Conservation (phyloP, 1,284 basidiomycete species). For the Rhodotorula sp. region DNA sequence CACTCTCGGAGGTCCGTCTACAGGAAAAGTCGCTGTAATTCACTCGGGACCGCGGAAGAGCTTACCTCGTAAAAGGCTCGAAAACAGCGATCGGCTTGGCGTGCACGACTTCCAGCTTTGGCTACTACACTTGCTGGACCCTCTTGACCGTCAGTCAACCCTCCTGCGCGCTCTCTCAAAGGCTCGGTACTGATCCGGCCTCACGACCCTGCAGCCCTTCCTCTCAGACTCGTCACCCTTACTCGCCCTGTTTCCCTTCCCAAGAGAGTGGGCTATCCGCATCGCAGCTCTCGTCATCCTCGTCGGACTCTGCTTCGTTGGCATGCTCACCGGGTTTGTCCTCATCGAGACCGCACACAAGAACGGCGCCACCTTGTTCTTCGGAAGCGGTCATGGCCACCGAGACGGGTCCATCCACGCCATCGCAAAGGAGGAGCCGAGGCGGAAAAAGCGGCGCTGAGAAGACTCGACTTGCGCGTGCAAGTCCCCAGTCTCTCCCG, state of each 20-base stretch:
- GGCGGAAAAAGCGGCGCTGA: too few species aligned
- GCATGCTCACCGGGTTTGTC: constrained; percentile 13
- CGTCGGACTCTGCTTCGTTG: constrained; percentile 19
- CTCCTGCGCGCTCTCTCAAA: too few species aligned
- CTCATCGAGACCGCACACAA: constrained; percentile 16
- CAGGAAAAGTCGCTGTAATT: background rate
- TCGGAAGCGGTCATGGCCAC: too few species aligned
- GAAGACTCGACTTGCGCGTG: too few species aligned
- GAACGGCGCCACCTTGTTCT: background rate
- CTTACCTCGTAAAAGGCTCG: too few species aligned
- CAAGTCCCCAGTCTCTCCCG: too few species aligned
- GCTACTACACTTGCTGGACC: constrained; percentile 6
- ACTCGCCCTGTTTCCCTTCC: constrained; percentile 13
- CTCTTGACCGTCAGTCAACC: background rate
- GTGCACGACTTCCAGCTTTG: background rate
- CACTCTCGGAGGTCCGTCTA: constrained; percentile 4
- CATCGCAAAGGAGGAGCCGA: too few species aligned
- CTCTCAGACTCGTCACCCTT: constrained; percentile 15
- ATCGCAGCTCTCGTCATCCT: constrained; percentile 23
- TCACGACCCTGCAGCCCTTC: constrained; percentile 11
- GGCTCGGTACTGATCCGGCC: background rate
- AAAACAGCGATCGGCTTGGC: constrained; percentile 1
- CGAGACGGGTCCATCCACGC: too few species aligned
- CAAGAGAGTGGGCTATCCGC: constrained; percentile 30
- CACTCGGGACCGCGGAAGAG: background rate